phyloP scores from a whole-genome alignment of 2,329 filamentous ascomycete species.

The Chrysosporium queenslandicum region DNA sequence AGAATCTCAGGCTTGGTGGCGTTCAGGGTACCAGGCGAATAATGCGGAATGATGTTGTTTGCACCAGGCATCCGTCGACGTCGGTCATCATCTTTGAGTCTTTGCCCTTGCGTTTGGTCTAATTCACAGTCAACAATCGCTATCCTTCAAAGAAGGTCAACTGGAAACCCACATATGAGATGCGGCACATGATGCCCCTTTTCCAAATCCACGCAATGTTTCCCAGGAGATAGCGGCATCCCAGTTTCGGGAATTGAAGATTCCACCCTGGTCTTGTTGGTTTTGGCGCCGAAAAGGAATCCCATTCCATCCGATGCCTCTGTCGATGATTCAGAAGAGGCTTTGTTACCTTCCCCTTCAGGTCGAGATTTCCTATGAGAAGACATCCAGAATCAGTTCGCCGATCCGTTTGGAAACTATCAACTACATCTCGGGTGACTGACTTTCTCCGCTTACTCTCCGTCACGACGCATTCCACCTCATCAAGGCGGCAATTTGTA shows the following conservation, averaged over 20 bases:
- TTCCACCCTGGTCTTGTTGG: constrained; percentile 23
- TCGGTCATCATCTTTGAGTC: constrained; percentile 37
- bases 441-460: constrained; percentile 47
- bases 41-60: constrained; percentile 29
- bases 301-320: constrained; percentile 29
- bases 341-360: constrained; percentile 30
- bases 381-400: not conserved
- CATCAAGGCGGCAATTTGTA: constrained; percentile 24
- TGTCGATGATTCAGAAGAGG: constrained; percentile 27
- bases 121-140: no score
- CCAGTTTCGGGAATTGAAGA: constrained; percentile 18
- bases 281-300: constrained; percentile 23
- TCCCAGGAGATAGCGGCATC: constrained; percentile 34
- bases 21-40: constrained; percentile 30
- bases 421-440: constrained; percentile 20
- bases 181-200: constrained; percentile 52
- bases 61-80: constrained; percentile 39
- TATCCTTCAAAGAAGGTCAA: no score
- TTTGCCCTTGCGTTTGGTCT: constrained; percentile 43
- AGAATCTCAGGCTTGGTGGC: constrained; percentile 23
- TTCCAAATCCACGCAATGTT: constrained; percentile 40
- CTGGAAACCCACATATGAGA: constrained; percentile 48
- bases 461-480: constrained; percentile 21
- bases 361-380: constrained; percentile 32
- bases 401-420: not conserved